Conservation (phyloP, 345 rosid species). For the Syzygium jambos region DNA sequence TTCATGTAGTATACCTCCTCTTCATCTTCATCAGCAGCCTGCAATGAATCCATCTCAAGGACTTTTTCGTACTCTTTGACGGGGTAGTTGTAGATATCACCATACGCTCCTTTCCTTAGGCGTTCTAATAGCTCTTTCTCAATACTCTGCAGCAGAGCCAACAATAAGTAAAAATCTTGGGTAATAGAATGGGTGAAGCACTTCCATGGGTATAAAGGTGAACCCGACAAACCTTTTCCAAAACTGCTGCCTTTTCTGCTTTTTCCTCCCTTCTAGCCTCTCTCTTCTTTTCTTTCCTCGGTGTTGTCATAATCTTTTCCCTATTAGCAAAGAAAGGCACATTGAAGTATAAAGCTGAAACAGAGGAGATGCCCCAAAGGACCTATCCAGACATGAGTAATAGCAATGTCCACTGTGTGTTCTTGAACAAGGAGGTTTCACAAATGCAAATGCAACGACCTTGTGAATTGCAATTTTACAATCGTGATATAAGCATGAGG, state of each 20-base stretch:
- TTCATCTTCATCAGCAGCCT: conserved; percentile 20
- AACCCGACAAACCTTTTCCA: conserved; percentile 53
- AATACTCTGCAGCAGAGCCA: conserved; percentile 42
- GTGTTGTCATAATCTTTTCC: conserved; percentile 60
- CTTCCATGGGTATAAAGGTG: background rate
- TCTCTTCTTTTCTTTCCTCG: conserved; percentile 55
- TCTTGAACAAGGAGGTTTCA: background rate
- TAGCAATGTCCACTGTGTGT: background rate
- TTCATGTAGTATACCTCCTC: conserved; percentile 34
- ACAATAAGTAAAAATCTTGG: background rate
- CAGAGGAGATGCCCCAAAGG: background rate
- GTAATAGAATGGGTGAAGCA: background rate
- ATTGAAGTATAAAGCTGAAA: background rate
- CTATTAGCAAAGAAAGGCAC: conserved; percentile 13
- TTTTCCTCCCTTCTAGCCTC: conserved; percentile 79
- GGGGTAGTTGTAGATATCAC: conserved; percentile 67
- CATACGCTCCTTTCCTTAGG: conserved; percentile 56
- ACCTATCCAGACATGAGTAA: background rate
- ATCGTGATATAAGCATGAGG: background rate
- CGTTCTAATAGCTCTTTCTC: conserved; percentile 79
- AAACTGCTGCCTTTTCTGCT: conserved; percentile 68
- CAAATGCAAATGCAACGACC: background rate
- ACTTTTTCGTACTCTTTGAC: conserved; percentile 22
- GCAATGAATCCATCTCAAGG: conserved; percentile 35
- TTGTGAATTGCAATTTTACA: background rate